These are phyloP conservation scores for Fusarium sp. DNA, from an alignment of 2,329 filamentous ascomycete species.

Conservation along the genomic window DNA sequence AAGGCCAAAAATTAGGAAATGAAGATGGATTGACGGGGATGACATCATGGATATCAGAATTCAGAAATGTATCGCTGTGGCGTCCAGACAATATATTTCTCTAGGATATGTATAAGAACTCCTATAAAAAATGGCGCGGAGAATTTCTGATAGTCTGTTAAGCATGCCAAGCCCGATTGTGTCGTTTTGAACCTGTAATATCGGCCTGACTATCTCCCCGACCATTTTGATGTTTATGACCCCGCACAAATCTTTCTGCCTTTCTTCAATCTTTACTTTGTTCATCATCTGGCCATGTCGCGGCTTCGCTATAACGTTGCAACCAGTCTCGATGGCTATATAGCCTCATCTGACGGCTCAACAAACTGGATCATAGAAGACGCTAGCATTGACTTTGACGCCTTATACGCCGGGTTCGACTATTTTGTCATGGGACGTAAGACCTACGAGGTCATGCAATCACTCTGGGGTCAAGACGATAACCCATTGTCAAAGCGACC, in stretches of 20 bases:
- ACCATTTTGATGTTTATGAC: not conserved
- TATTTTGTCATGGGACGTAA: constrained; percentile 52
- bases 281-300: constrained; percentile 20
- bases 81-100: no score
- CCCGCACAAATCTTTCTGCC: not conserved
- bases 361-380: constrained; percentile 50
- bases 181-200: not conserved
- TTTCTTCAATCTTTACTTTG: not conserved
- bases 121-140: no score
- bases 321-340: constrained; percentile 51
- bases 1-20: not conserved
- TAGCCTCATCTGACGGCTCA: constrained; percentile 47
- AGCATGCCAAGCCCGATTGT: not conserved
- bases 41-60: not conserved
- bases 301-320: constrained; percentile 50
- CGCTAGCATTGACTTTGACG: constrained; percentile 48
- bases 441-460: constrained; percentile 48
- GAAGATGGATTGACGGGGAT: not conserved
- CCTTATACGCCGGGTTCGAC: constrained; percentile 48
- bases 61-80: no score
- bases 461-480: constrained; percentile 7
- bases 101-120: no score
- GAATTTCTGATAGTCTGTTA: not conserved
- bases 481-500: constrained; percentile 39
- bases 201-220: constrained; percentile 6